Evolutionary conservation across 2,329 filamentous ascomycete species (phyloP), one percentile per base, ranked within the genome.

Genomic region (Harringtonia lauricola): DNA sequence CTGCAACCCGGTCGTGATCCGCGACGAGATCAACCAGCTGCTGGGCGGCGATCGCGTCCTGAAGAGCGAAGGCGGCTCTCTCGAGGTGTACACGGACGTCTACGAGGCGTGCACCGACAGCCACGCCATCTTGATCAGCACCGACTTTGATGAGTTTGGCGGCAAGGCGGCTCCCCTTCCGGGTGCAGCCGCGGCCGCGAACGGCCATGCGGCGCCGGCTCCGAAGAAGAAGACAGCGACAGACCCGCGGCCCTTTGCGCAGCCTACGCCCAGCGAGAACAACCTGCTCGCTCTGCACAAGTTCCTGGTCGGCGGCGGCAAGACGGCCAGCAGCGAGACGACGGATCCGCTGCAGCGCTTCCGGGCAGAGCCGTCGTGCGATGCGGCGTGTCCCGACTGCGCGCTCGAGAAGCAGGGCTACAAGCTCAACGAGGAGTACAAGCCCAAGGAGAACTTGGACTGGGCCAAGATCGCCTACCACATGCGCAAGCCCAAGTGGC

Each of bases 71-170:
- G 65, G 62, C 14, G 63, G 65, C 18, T 66, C 65, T 38, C 59
- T 76, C 38, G 59, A 58, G 13, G 65, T 75, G 28, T 70, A 72
- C 52, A 61, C 60, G 8, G 65, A 67, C 45, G 67, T 63, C 26
- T 69, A 74, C 48, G 64, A 66, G 31, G 72, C 72, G 18, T 76
- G 71, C 53, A 52, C 62, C 34, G 61, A 54, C 36, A 68, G 67
- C 54, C 65, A 70, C 36, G 72, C 72, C 31, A 58, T 75, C 36
- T 60, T 75, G 46, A 70, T 75, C 54, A 68, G 69, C n/a, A 75
- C 72, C 41, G 71, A 75, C 46, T 74, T 71, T 48, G 70, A 75
- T 52, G 71, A 74, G 61, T 75, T 76, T 58, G 64, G 65, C 52
- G 60, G 63, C 39, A 46, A 43, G 49, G 49, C 48, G 8, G 36